Base-by-base conservation (phyloP, 2,329 filamentous ascomycete genomes). In the Neofusicoccum cordaticola region DNA sequence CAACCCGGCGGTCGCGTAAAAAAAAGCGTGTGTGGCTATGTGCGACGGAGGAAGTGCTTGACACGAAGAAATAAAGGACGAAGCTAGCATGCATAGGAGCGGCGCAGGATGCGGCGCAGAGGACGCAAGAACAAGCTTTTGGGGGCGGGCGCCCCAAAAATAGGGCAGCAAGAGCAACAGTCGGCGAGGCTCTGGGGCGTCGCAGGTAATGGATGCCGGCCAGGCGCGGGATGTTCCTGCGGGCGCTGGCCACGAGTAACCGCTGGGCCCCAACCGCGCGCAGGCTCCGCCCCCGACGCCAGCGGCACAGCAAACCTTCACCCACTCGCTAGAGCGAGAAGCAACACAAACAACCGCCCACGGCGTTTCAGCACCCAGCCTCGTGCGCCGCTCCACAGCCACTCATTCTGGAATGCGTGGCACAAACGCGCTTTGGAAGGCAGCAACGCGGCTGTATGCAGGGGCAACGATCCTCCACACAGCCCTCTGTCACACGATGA, bases 401-500 rank as follows among this genome's bases (percentile, higher is more conserved):
- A 60, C 8, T 48, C n/a, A 27, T 47, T 13, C 17, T 47, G 41
- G 56, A 22, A 45, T 47, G 42, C 31, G 41, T 47, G 19, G 56
- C 11, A 60, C 56, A 57, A 11, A 15, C 50, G 12, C 3, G 15
- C 31, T 19, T 52, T 7, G 31, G 48, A 2, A 52, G 56, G 56
- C 56, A 47, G 42, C 56, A 60, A 22, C 27, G 31, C 56, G 22
- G 56, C 42, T 57, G 39, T 60, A 60, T 47, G 56, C 42, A 60
- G 42, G 56, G 56, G 56, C 56, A 12, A n/a, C 56, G 47, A 47
- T 47, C 56, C 31, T 45, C 56, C 56, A 60, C 41, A 60, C 27
- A 60, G 27, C 56, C 41, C 31, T 7, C 39, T 13, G 56, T 60
- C 41, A 47, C 56, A 60, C 41, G 42, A 60, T 47, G 31, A n/a